Conservation (phyloP, 495 filamentous ascomycete genomes). For the Hypoxylon fuscum region DNA sequence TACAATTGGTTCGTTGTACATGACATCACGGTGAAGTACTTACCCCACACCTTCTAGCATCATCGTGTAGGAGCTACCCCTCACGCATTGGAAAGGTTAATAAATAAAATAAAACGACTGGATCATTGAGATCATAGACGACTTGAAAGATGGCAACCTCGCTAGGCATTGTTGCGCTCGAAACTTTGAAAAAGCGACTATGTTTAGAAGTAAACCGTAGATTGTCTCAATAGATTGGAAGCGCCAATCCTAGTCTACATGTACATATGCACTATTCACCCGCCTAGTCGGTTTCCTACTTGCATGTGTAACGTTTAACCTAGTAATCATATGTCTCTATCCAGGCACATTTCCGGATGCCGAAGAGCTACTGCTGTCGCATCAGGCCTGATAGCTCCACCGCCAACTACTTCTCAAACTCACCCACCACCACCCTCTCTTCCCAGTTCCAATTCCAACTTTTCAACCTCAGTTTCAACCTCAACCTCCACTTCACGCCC, state of each 20-base stretch:
- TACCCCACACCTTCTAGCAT: slow-evolving; percentile 25
- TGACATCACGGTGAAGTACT: slow-evolving; percentile 27
- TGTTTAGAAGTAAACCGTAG: too few relatives aligned
- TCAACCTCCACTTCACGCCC: slow-evolving; percentile 1
- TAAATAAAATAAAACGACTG: slow-evolving; percentile 9
- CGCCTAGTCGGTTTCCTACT: too few relatives aligned
- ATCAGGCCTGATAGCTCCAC: slow-evolving; percentile 22
- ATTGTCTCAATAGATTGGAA: too few relatives aligned
- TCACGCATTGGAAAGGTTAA: too few relatives aligned
- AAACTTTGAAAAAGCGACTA: too few relatives aligned
- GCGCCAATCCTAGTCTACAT: too few relatives aligned
- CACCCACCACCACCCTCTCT: slow-evolving; percentile 9
- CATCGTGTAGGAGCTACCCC: slow-evolving; percentile 23
- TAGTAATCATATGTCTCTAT: slow-evolving; percentile 22
- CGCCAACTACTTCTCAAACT: slow-evolving; percentile 9
- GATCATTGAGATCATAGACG: slow-evolving; percentile 16
- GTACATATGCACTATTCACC: too few relatives aligned
- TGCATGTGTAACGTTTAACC: not conserved
- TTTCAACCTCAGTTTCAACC: slow-evolving; percentile 5
- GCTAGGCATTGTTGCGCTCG: too few relatives aligned
- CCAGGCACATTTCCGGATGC: slow-evolving; percentile 34
- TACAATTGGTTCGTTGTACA: too few relatives aligned
- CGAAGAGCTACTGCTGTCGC: slow-evolving; percentile 34
- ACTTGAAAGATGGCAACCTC: not conserved
- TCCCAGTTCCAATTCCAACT: slow-evolving; percentile 14